A percentile compares a stretch with the other conserved stretches of the same genome.
Evolutionary conservation across 495 filamentous ascomycete genomes (phyloP).

Genomic region (Penicillium bovifimosum): DNA sequence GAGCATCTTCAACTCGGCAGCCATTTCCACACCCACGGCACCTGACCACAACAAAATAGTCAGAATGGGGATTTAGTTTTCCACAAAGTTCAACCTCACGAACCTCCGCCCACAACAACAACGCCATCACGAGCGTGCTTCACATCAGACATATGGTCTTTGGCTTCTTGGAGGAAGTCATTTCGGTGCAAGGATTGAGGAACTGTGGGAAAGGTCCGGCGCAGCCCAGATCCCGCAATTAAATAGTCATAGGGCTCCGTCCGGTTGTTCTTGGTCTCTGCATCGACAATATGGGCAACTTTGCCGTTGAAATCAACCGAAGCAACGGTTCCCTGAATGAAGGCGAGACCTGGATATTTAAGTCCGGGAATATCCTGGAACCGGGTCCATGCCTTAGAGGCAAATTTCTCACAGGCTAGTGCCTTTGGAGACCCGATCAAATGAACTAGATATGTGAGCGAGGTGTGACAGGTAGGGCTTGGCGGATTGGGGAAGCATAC

Average conservation of each 20-base stretch:
- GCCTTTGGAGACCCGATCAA: conserved; percentile 61
- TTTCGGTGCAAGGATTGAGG: conserved; percentile 50
- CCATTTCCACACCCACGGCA: conserved; percentile 69
- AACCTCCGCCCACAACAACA: conserved; percentile 53
- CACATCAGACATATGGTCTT: conserved; percentile 20
- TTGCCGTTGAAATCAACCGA: conserved; percentile 48
- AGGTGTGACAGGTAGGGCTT: background rate
- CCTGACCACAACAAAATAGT: conserved; percentile 25
- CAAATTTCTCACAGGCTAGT: conserved; percentile 49
- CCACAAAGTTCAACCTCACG: conserved; percentile 19
- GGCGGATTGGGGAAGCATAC: conserved; percentile 46
- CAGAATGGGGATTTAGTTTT: background rate
- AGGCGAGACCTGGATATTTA: conserved; percentile 43
- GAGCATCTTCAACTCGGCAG: conserved; percentile 57
- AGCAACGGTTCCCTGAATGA: conserved; percentile 53
- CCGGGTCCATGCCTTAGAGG: conserved; percentile 55
- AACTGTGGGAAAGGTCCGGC: conserved; percentile 57
- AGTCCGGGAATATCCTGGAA: conserved; percentile 57
- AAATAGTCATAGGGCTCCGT: conserved; percentile 58
- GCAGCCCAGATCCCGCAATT: conserved; percentile 54
- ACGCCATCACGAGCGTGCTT: conserved; percentile 40
- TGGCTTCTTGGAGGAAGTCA: conserved; percentile 53
- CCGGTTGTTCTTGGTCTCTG: conserved; percentile 12
- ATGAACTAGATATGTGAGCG: conserved; percentile 37
- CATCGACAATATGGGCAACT: conserved; percentile 41